Conservation (phyloP, 805 yeast species). For the Candida alai region DNA sequence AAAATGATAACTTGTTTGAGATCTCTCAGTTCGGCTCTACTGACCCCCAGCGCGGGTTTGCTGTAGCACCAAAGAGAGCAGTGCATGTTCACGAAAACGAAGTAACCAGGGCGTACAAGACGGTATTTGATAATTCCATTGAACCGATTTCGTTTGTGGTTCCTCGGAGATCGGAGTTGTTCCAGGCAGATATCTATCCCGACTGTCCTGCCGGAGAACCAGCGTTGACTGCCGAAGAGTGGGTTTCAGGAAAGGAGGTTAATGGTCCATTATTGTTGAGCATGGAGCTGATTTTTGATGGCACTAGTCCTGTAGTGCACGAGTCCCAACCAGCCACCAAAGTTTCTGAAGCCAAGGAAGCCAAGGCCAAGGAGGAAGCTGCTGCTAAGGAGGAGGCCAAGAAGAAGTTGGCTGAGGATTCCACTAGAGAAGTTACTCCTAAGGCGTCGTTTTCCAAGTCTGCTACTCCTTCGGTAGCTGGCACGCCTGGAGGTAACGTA, state of each 20-base stretch:
- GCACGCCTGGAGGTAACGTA: slow-evolving; percentile 20
- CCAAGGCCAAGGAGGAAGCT: slow-evolving; percentile 16
- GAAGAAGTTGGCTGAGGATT: slow-evolving; percentile 10
- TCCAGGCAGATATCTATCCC: slow-evolving; percentile 91
- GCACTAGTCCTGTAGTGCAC: slow-evolving; percentile 50
- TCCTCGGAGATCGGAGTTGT: slow-evolving; percentile 90
- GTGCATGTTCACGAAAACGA: slow-evolving; percentile 83
- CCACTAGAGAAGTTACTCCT: slow-evolving; percentile 8
- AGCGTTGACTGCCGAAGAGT: slow-evolving; percentile 75
- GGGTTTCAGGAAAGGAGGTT: slow-evolving; percentile 73
- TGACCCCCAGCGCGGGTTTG: slow-evolving; percentile 95
- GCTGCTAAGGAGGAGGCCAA: slow-evolving; percentile 12
- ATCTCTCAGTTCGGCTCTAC: slow-evolving; percentile 86
- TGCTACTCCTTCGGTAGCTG: slow-evolving; percentile 6
- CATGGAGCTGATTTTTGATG: slow-evolving; percentile 78
- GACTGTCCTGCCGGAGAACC: slow-evolving; percentile 81
- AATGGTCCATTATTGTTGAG: slow-evolving; percentile 77
- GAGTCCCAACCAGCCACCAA: slow-evolving; percentile 35
- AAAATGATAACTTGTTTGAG: slow-evolving; percentile 75
- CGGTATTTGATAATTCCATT: slow-evolving; percentile 77
- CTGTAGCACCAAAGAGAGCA: slow-evolving; percentile 78
- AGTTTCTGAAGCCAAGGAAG: slow-evolving; percentile 24
- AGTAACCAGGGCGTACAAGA: slow-evolving; percentile 75
- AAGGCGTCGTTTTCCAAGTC: slow-evolving; percentile 10
- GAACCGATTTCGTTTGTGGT: slow-evolving; percentile 93